phyloP scores from a whole-genome alignment of 2,329 filamentous ascomycete species.

The Xylariomycetidae sp. region DNA sequence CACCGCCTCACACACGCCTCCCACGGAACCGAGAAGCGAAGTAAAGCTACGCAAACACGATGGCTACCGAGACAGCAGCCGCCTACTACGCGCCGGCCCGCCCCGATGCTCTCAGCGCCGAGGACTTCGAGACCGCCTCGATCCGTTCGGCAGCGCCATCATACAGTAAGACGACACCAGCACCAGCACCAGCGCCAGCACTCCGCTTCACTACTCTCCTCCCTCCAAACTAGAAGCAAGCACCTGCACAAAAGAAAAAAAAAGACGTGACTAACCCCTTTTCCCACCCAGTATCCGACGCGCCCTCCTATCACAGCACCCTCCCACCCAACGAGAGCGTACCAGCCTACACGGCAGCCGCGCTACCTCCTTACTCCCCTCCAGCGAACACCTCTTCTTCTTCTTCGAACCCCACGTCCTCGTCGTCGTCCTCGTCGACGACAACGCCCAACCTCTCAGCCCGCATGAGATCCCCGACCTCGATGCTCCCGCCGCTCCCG shows the following conservation, averaged over 20 bases:
- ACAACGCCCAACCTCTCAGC: conserved; percentile 15
- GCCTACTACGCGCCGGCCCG: conserved; percentile 18
- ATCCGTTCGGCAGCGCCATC: conserved; percentile 65
- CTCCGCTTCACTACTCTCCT: no score
- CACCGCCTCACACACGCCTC: no score
- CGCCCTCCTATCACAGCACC: conserved; percentile 59
- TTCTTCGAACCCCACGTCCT: conserved; percentile 9
- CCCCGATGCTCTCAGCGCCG: conserved; percentile 29
- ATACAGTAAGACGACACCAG: conserved; percentile 55
- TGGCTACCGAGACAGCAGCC: conserved; percentile 23
- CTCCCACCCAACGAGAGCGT: conserved; percentile 41
- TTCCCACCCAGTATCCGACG: conserved; percentile 50
- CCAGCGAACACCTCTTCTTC: conserved; percentile 7
- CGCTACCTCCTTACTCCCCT: conserved; percentile 12
- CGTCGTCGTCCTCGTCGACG: no score
- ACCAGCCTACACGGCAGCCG: conserved; percentile 47
- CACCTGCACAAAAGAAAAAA: no score
- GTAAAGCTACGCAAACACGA: no score
- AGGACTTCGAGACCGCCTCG: conserved; percentile 64
- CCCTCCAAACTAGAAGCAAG: no score
- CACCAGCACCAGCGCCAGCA: no score
- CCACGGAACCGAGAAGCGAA: no score
- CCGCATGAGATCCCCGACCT: no score
- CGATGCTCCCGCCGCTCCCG: conserved; percentile 28
- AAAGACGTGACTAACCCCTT: conserved; percentile 13